These are phyloP conservation scores for Lodderomyces margitis DNA, from an alignment of 1,139 yeast species.

Conservation along the genomic window DNA sequence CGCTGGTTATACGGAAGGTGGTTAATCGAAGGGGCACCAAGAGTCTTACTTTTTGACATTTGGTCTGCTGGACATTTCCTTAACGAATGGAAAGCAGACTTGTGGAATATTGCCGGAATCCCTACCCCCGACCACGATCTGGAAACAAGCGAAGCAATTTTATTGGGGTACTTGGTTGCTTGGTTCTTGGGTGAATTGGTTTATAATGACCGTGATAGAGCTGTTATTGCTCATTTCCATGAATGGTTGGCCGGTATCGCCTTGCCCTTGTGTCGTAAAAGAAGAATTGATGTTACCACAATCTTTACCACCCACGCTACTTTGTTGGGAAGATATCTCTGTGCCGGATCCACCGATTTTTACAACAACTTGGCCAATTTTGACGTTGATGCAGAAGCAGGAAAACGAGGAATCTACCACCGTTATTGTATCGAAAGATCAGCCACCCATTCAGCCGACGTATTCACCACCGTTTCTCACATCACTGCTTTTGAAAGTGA, in stretches of 20 bases:
- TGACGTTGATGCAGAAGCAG: conserved; percentile 97
- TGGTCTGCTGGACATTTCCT: conserved; percentile 68
- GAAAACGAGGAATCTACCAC: conserved; percentile 95
- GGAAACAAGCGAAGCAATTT: conserved; percentile 89
- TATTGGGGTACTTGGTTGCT: conserved; percentile 89
- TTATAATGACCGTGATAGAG: conserved; percentile 75
- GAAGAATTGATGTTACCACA: conserved; percentile 91
- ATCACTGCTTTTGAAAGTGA: conserved; percentile 95
- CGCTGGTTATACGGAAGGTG: conserved; percentile 88
- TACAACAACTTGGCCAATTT: conserved; percentile 87
- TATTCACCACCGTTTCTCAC: conserved; percentile 94
- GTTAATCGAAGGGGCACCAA: conserved; percentile 97
- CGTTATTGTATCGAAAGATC: conserved; percentile 96
- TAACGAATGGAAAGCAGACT: conserved; percentile 91
- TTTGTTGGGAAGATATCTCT: conserved; percentile 85
- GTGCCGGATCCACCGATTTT: conserved; percentile 96
- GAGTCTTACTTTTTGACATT: conserved; percentile 84
- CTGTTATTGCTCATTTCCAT: conserved; percentile 92
- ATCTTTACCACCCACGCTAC: conserved; percentile 98
- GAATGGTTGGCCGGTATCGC: conserved; percentile 99
- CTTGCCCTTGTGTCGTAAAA: conserved; percentile 84
- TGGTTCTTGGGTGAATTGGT: conserved; percentile 97
- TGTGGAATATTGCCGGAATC: conserved; percentile 89
- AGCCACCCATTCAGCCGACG: conserved; percentile 95
- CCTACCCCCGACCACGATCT: conserved; percentile 89